Evolutionary conservation across 208 protist genomes (phyloP), one percentile per base, ranked within the genome.

Genomic region (Eutreptiella sp.): DNA sequence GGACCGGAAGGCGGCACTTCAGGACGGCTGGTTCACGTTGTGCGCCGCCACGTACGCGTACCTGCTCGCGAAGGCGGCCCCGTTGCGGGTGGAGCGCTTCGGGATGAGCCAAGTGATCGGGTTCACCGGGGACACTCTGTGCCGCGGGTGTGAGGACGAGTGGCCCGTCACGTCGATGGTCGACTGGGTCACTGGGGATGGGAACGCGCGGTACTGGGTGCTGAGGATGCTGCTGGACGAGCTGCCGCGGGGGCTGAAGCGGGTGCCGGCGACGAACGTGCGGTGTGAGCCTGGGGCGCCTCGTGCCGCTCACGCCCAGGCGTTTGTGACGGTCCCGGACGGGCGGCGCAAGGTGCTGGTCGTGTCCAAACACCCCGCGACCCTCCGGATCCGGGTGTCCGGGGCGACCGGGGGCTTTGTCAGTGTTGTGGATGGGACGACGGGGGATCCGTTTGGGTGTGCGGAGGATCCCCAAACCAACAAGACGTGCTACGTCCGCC

Each of bases 171-270:
- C 36, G 7, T 53, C 54, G 5, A 53, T 62, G 41, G 4, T 53
- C 38, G 36, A 62, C 41, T 62, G 54, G 54, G 34, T 23, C 7
- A 53, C 42, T 14, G 54, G 54, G 7, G 33, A 28, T 9, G 36
- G 36, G 4, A 62, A 62, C 36, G 41, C 54, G 5, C 54, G 54
- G 5, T 62, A 50, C 27, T 62, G 54, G 54, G 29, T 36, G 3
- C 54, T 62, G 9, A 62, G 52, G 41, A 3, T 62, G 21, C 4
- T 62, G 3, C 4, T 62, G 7, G 54, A 62, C 4, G n/a, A 46
- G 36, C 5, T 62, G 4, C 52, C n/a, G 14, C 16, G 19, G 34
- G 4, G 34, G 5, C 3, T 29, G 26, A 7, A 38, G 16, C 24
- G 21, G 34, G 32, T 23, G 32, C 31, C 21, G 21, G 19, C 32